Percentiles rank a stretch among this genome's conserved stretches.
These are phyloP conservation scores for Besnoitia besnoiti DNA, from an alignment of 169 alveolate species.

Conservation along the genomic window DNA sequence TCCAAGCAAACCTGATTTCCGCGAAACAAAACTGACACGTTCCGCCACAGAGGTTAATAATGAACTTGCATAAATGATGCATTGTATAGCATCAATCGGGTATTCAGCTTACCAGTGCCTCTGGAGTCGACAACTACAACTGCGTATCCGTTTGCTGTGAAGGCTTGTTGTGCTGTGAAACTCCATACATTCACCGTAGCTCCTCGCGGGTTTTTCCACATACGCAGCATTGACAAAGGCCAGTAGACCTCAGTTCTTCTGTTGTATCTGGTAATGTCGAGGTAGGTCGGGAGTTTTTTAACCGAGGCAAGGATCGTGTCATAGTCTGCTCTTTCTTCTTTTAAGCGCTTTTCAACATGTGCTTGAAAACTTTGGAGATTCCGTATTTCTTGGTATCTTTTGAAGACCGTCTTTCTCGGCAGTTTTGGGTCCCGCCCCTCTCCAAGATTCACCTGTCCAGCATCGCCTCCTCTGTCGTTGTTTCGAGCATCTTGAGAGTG, in stretches of 20 bases:
- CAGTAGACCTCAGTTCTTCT: slow-evolving; percentile 74
- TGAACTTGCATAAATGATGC: too few species aligned
- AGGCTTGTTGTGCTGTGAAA: slow-evolving; percentile 74
- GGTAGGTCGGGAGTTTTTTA: slow-evolving; percentile 64
- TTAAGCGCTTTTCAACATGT: not conserved
- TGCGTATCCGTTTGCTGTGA: slow-evolving; percentile 74
- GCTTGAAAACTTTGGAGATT: not conserved
- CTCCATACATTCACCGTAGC: slow-evolving; percentile 75
- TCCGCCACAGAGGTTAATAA: too few species aligned
- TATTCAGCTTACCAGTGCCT: slow-evolving; percentile 71
- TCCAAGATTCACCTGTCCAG: not conserved
- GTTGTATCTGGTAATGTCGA: slow-evolving; percentile 75
- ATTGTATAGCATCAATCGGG: too few species aligned
- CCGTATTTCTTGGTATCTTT: slow-evolving; percentile 6
- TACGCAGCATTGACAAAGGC: slow-evolving; percentile 76
- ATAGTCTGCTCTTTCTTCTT: slow-evolving; percentile 4
- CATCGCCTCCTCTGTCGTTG: not conserved
- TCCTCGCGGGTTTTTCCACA: slow-evolving; percentile 75
- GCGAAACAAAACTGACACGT: too few species aligned
- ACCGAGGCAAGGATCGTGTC: not conserved
- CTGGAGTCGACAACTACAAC: slow-evolving; percentile 77
- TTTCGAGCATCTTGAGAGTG: not conserved
- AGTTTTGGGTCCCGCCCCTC: not conserved
- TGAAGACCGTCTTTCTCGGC: slow-evolving; percentile 8
- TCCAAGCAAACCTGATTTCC: too few species aligned